Base-by-base conservation (phyloP, 2,329 filamentous ascomycete genomes). In the Cordyceps javanica region DNA sequence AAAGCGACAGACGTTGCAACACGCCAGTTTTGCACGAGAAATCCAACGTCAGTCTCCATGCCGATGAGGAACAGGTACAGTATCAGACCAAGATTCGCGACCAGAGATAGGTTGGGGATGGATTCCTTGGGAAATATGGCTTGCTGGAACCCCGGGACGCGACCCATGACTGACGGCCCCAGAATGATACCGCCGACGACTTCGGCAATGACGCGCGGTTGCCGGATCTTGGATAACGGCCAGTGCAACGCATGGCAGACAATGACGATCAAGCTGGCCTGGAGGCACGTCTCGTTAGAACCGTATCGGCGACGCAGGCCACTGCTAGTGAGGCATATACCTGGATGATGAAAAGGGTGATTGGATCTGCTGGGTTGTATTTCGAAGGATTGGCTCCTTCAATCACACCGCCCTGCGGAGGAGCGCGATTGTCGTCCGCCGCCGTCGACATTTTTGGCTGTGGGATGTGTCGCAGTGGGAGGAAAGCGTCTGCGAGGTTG, bases 41-140 rank as follows among this genome's bases (percentile, higher is more conserved):
- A 85, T 41, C 88, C 82, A 42, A 96, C 76, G 67, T 96, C 90
- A 45, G 92, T 90, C 74, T 96, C 91, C 3, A 96, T 78, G 2
- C 90, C 91, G 25, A 96, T 90, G 59, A 96, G 78, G 72, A 96
- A 96, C 36, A 96, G 77, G 69, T 94, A 96, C 8, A 96, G 78
- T 14, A 95, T 82, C 54, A 96, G 76, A 6, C 91, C 91, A 3
- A 96, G 73, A 64, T 94, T 96, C 45, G 91, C 91, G 45, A 90
- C 89, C 55, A 92, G 81, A 64, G 77, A 86, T 51, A 96, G 76
- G 54, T 87, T 85, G 2, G 90, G 86, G 70, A 95, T 89, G 2
- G 90, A 91, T 0, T 75, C 82, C 0, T 76, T 67, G 0, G 91
- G 91, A 67, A 96, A 96, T 62, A 96, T 93, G 62, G 87, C 78